Percentiles rank a stretch among this genome's conserved stretches.
Conservation (phyloP, 1,284 basidiomycete genomes). For the Taiwanofungus camphoratus region DNA sequence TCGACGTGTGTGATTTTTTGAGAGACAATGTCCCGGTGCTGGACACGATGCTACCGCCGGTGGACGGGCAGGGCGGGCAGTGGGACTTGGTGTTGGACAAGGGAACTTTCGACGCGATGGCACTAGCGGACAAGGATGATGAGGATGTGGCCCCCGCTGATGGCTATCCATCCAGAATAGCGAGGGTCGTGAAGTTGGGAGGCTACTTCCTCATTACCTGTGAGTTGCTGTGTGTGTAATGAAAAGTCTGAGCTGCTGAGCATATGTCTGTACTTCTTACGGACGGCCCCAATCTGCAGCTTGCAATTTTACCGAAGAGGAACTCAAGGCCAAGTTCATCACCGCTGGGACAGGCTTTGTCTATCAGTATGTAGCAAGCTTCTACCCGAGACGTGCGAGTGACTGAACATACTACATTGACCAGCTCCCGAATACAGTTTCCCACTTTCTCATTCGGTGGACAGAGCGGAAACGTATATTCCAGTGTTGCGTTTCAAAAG, state of each 20-base stretch:
- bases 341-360: slow-evolving; percentile 42
- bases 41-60: slow-evolving; percentile 15
- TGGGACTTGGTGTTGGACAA: slow-evolving; percentile 78
- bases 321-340: slow-evolving; percentile 59
- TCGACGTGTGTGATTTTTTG: slow-evolving; percentile 58
- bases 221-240: too few relatives aligned
- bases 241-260: too few relatives aligned
- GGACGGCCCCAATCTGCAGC: slow-evolving; percentile 33
- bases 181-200: slow-evolving; percentile 53
- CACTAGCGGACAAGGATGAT: slow-evolving; percentile 61
- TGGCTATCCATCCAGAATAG: slow-evolving; percentile 59
- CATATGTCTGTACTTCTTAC: neutral
- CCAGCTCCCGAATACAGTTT: slow-evolving; percentile 68
- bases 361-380: slow-evolving; percentile 50
- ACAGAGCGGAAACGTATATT: slow-evolving; percentile 63
- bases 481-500: slow-evolving; percentile 72
- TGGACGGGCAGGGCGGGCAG: slow-evolving; percentile 2
- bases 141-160: slow-evolving; percentile 49
- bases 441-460: slow-evolving; percentile 75
- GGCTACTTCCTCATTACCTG: slow-evolving; percentile 84
- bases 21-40: slow-evolving; percentile 34
- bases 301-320: slow-evolving; percentile 88
- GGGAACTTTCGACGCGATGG: slow-evolving; percentile 86
- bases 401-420: too few relatives aligned
- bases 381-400: too few relatives aligned